Percentiles rank a stretch among this genome's conserved stretches.
These are phyloP conservation scores for Paraphaeosphaeria minitans DNA, from an alignment of 2,329 filamentous ascomycete genomes.

Conservation along the genomic window DNA sequence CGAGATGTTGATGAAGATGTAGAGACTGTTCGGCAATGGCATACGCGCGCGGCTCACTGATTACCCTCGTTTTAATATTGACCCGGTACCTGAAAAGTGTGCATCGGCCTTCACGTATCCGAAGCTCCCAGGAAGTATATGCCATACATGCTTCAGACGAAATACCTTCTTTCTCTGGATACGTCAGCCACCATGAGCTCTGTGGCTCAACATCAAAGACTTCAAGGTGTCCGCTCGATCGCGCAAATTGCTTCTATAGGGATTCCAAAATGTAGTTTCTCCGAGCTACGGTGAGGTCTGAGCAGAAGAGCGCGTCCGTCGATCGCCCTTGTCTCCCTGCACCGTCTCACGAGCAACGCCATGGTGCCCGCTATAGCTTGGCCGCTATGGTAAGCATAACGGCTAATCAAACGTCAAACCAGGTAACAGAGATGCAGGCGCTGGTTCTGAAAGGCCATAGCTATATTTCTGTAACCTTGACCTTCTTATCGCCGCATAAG, in stretches of 20 bases:
- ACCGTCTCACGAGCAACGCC: not conserved
- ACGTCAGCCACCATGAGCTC: conserved; percentile 1
- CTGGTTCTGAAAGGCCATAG: not conserved
- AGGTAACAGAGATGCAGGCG: conserved; percentile 15
- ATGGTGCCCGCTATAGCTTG: not conserved
- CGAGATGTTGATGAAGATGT: conserved; percentile 5
- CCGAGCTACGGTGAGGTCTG: not conserved
- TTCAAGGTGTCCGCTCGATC: not conserved
- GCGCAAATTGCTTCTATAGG: not conserved
- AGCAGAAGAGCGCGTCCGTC: not conserved
- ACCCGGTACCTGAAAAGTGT: not conserved
- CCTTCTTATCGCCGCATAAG: too few relatives aligned
- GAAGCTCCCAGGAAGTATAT: not conserved
- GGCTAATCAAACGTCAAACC: conserved; percentile 29
- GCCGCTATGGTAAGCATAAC: conserved; percentile 19
- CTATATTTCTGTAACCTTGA: too few relatives aligned
- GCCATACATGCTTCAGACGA: not conserved
- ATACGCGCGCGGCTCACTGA: conserved; percentile 2
- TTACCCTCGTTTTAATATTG: not conserved
- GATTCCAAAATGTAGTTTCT: not conserved
- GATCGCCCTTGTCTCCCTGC: not conserved
- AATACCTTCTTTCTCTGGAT: not conserved
- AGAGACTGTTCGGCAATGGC: not conserved
- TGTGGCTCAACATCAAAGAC: not conserved
- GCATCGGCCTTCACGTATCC: not conserved